A percentile compares a stretch with the other conserved stretches of the same genome.
Evolutionary conservation across 2,329 filamentous ascomycete genomes (phyloP).

Genomic region (Thielaviopsis punctulata): DNA sequence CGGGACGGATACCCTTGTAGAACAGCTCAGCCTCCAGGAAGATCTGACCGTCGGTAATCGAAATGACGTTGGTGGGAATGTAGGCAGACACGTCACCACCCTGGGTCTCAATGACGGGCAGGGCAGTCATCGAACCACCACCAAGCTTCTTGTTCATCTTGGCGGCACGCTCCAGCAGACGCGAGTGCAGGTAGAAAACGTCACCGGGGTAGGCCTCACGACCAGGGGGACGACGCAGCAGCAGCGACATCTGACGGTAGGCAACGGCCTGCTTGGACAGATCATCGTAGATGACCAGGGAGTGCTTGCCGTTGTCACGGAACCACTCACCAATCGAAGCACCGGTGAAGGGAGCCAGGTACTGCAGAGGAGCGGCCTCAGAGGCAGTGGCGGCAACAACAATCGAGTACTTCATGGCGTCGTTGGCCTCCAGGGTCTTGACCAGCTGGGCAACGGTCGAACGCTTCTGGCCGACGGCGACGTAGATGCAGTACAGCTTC

Average conservation of each 20-base stretch:
- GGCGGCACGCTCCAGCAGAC: conserved; percentile 96
- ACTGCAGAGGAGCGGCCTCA: conserved; percentile 88
- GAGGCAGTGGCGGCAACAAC: conserved; percentile 92
- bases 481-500: conserved; percentile 99
- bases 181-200: conserved; percentile 98
- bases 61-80: conserved; percentile 99
- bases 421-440: conserved; percentile 99
- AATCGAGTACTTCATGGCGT: conserved; percentile 96
- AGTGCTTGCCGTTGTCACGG: conserved; percentile 72
- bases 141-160: conserved; percentile 96
- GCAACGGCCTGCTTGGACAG: conserved; percentile 95
- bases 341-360: conserved; percentile 79
- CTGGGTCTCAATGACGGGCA: conserved; percentile 98
- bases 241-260: conserved; percentile 96
- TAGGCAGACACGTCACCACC: conserved; percentile 99
- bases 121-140: conserved; percentile 90
- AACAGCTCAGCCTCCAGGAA: conserved; percentile 98
- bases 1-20: conserved; percentile 99
- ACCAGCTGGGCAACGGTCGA: conserved; percentile 98
- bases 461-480: conserved; percentile 97
- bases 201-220: conserved; percentile 99
- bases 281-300: conserved; percentile 85
- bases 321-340: conserved; percentile 53
- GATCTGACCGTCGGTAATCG: conserved; percentile 98
- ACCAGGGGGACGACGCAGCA: conserved; percentile 92